A percentile compares a stretch with the other conserved stretches of the same genome.
phyloP scores from a whole-genome alignment of 1,284 basidiomycete genomes.

The Chalciporus sp. region DNA sequence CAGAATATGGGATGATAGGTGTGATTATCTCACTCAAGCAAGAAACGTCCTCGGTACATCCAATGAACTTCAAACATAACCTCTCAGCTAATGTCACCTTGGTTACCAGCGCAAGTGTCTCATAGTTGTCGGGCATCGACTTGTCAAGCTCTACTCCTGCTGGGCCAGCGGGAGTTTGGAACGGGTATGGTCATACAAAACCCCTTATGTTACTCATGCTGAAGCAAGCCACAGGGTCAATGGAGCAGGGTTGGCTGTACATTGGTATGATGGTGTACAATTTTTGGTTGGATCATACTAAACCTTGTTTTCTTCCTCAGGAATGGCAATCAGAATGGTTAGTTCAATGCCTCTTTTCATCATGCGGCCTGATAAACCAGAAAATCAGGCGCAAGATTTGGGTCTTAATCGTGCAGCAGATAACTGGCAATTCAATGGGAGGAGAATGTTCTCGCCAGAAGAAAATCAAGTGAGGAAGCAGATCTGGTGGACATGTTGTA shows the following conservation, averaged over 20 bases:
- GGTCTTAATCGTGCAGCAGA: conserved; percentile 82
- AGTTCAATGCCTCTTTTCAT: conserved; percentile 9
- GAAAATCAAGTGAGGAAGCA: conserved; percentile 79
- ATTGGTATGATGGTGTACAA: conserved; percentile 51
- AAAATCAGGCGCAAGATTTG: conserved; percentile 73
- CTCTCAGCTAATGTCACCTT: conserved; percentile 7
- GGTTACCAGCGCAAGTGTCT: conserved; percentile 57
- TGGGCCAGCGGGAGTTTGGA: conserved; percentile 83
- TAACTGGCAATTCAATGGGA: conserved; percentile 69
- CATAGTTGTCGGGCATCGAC: conserved; percentile 69
- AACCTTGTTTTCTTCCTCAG: conserved; percentile 36
- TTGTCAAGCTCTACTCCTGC: conserved; percentile 74
- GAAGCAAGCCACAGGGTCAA: conserved; percentile 45
- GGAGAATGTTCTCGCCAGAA: conserved; percentile 67
- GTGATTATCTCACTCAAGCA: conserved; percentile 69
- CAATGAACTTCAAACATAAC: conserved; percentile 17
- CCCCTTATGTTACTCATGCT: conserved; percentile 7
- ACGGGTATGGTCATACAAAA: conserved; percentile 47
- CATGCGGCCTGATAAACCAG: conserved; percentile 1
- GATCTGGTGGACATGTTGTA: conserved; percentile 82
- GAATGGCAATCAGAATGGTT: conserved; percentile 79
- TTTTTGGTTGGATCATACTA: conserved; percentile 2
- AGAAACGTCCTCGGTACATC: conserved; percentile 62
- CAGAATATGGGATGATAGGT: conserved; percentile 73
- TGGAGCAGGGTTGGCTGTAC: conserved; percentile 84